Evolutionary conservation across 176 grass and related monocot species (phyloP), one percentile per base, ranked within the genome.

Genomic region (Bromus sterilis): DNA sequence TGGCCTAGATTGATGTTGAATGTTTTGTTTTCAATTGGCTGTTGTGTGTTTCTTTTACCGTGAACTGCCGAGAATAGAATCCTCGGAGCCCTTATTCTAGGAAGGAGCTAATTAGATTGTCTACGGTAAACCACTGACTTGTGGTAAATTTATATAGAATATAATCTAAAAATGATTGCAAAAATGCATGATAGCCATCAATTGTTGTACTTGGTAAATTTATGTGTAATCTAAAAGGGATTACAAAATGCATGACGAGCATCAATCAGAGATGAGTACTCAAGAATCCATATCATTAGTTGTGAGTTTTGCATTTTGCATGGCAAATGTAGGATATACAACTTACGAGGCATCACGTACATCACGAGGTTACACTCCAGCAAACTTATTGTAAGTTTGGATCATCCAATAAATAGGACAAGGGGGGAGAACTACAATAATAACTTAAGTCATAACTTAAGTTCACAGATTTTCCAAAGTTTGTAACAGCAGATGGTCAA

Each of bases 401-500:
- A 51, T 4, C 5, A 82, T 51, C 31, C 60, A 46, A 65, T 15
- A 69, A 57, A 48, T 46, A 39, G 5, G 36, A 37, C 42, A 58
- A 11, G 21, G 42, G 2, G 15, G 7, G 24, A 32, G 11, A 66
- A 16, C 24, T 59, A 26, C 60, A 59, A 80, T 76, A 64, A 51
- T 51, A 71, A 51, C 74, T 87, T 44, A 40, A 36, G 40, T 51
- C 59, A 51, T 4, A 31, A 21, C 82, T 71, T 64, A 65, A n/a
- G 66, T n/a, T 20, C 80, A 88, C 36, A 29, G 15, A 60, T 49
- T 21, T 32, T 40, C 37, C 9, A 2, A 46, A 30, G 66, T 75
- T 49, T 6, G 37, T 39, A 69, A 84, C 37, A 84, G 58, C 76
- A 75, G 48, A 60, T 80, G 35, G 67, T 88, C 75, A 84, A 61